Conservation (phyloP, 495 filamentous ascomycete genomes). For the Talaromyces ruber region DNA sequence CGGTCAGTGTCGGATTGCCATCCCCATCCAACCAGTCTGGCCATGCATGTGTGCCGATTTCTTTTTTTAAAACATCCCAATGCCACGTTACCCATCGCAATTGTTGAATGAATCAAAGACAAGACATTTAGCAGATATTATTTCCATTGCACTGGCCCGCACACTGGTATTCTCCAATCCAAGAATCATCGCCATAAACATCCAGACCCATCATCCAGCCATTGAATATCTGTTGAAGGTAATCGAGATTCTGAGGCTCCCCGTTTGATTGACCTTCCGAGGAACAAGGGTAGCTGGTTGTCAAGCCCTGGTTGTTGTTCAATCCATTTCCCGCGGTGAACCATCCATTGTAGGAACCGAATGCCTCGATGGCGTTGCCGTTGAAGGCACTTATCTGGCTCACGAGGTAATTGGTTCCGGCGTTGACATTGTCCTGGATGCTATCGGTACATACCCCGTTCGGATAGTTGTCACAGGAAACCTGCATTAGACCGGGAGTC, state of each 20-base stretch:
- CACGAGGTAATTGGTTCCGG: conserved; percentile 21
- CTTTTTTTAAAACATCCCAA: neutral
- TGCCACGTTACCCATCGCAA: neutral
- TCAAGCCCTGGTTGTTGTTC: conserved; percentile 17
- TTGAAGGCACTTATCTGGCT: conserved; percentile 12
- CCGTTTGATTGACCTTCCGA: conserved; percentile 20
- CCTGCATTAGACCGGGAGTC: conserved; percentile 28
- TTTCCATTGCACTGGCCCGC: conserved; percentile 11
- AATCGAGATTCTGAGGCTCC: conserved; percentile 22
- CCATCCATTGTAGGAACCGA: conserved; percentile 26
- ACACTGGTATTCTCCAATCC: conserved; percentile 18
- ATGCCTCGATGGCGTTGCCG: conserved; percentile 21
- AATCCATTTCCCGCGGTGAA: conserved; percentile 17
- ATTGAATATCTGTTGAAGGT: conserved; percentile 23
- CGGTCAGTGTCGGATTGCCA: neutral
- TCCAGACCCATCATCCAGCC: conserved; percentile 22
- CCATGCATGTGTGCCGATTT: neutral
- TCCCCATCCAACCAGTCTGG: too few relatives aligned
- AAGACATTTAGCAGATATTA: conserved; percentile 10
- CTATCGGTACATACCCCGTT: conserved; percentile 22
- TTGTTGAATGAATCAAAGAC: neutral
- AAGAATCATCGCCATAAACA: conserved; percentile 17
- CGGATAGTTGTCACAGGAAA: conserved; percentile 26
- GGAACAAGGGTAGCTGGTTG: conserved; percentile 23
- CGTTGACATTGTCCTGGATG: conserved; percentile 25